phyloP scores from a whole-genome alignment of 805 yeast genomes.

The Candida tammaniensis region DNA sequence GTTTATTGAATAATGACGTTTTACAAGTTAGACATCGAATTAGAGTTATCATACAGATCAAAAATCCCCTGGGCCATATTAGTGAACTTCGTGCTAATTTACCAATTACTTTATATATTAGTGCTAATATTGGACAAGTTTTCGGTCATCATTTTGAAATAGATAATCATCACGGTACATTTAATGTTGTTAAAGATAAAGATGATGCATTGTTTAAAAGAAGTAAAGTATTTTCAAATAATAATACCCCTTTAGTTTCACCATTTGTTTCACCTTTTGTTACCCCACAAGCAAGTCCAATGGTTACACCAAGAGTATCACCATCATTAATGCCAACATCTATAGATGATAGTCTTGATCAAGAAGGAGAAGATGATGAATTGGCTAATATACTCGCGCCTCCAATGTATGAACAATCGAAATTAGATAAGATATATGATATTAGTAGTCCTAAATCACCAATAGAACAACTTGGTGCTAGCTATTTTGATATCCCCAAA shows the following conservation, averaged over 20 bases:
- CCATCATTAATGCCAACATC: slow-evolving; percentile 1
- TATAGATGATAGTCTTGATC: slow-evolving; percentile 5
- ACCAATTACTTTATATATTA: slow-evolving; percentile 44
- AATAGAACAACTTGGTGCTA: slow-evolving; percentile 29
- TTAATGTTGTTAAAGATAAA: slow-evolving; percentile 18
- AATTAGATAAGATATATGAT: slow-evolving; percentile 37
- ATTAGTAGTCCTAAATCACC: slow-evolving; percentile 32
- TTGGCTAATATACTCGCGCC: slow-evolving; percentile 37
- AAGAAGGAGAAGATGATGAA: slow-evolving; percentile 20
- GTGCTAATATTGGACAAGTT: slow-evolving; percentile 37
- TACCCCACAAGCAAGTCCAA: slow-evolving; percentile 5
- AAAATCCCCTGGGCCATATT: slow-evolving; percentile 48
- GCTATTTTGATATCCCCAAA: slow-evolving; percentile 32
- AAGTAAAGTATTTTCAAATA: slow-evolving; percentile 13
- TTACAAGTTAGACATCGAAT: slow-evolving; percentile 46
- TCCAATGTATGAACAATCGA: slow-evolving; percentile 40
- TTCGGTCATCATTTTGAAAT: slow-evolving; percentile 32
- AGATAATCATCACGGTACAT: slow-evolving; percentile 24
- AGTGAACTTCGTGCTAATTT: slow-evolving; percentile 52
- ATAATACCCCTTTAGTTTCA: slow-evolving; percentile 8
- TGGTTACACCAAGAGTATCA: slow-evolving; percentile 6
- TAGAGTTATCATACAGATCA: slow-evolving; percentile 41
- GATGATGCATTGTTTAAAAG: slow-evolving; percentile 31
- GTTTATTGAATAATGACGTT: slow-evolving; percentile 37
- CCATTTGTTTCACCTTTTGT: slow-evolving; percentile 8